These are phyloP conservation scores for Mucor mucedo DNA, from an alignment of 371 early-diverging fungal genomes.

Conservation along the genomic window DNA sequence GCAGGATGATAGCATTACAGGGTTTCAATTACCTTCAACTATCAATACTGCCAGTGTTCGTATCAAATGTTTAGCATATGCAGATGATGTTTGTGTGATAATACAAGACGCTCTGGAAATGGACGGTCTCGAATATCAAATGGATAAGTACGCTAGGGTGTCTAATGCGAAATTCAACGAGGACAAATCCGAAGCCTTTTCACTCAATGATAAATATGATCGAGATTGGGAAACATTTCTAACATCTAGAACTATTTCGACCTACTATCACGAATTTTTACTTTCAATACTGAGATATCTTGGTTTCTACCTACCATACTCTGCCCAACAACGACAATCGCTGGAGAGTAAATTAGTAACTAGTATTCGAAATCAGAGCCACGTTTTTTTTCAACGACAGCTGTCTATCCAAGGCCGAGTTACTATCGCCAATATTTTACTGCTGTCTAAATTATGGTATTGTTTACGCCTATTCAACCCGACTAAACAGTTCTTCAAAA, in stretches of 20 bases:
- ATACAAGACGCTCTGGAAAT: background rate
- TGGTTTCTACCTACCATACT: conserved; percentile 3
- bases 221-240: background rate
- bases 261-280: background rate
- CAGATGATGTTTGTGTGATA: conserved; percentile 20
- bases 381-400: background rate
- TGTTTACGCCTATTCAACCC: background rate
- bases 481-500: background rate
- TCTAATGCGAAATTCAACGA: conserved; percentile 24
- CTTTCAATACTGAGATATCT: background rate
- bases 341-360: background rate
- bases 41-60: background rate
- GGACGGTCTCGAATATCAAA: conserved; percentile 3
- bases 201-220: background rate
- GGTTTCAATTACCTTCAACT: background rate
- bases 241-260: background rate
- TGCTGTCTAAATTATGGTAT: conserved; percentile 8
- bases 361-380: background rate
- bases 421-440: background rate
- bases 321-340: background rate
- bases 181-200: conserved; percentile 20
- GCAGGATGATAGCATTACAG: background rate
- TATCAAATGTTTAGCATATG: conserved; percentile 13
- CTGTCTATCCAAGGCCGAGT: conserved; percentile 1
- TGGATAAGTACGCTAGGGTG: conserved; percentile 2